Evolutionary conservation across 2,329 filamentous ascomycete species (phyloP).

Genomic region (Keithomyces neogunnii): DNA sequence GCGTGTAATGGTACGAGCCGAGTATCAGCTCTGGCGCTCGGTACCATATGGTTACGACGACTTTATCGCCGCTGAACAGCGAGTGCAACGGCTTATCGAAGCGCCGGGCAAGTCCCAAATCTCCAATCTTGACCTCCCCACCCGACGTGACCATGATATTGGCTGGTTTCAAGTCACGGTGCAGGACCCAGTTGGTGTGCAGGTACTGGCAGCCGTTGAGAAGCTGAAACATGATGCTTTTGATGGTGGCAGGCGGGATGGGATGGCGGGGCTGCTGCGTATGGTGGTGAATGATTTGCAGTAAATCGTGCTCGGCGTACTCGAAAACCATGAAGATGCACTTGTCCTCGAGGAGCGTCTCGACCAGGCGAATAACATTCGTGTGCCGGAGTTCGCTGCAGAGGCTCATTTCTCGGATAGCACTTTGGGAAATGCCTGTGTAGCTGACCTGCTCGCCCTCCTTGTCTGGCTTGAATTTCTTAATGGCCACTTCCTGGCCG

Average conservation of each 20-base stretch:
- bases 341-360: conserved; percentile 97
- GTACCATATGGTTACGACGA: conserved; percentile 99
- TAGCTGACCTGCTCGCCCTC: conserved; percentile 93
- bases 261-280: conserved; percentile 80
- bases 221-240: conserved; percentile 92
- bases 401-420: conserved; percentile 93
- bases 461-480: conserved; percentile 99
- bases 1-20: conserved; percentile 91
- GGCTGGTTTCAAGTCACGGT: conserved; percentile 92
- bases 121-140: conserved; percentile 90
- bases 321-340: conserved; percentile 99
- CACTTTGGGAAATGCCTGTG: conserved; percentile 94
- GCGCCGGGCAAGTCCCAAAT: conserved; percentile 81
- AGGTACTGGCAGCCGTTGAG: conserved; percentile 92
- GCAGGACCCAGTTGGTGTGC: conserved; percentile 93
- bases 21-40: conserved; percentile 89
- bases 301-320: conserved; percentile 92
- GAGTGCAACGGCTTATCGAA: conserved; percentile 92
- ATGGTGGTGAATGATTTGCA: conserved; percentile 98
- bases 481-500: conserved; percentile 85
- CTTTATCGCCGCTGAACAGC: conserved; percentile 90
- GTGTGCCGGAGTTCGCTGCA: conserved; percentile 84
- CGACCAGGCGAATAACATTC: conserved; percentile 84
- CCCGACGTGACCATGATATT: conserved; percentile 96
- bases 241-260: conserved; percentile 81